Evolutionary conservation across 2,329 filamentous ascomycete genomes (phyloP).

Genomic region (Pyrenophora graminea): DNA sequence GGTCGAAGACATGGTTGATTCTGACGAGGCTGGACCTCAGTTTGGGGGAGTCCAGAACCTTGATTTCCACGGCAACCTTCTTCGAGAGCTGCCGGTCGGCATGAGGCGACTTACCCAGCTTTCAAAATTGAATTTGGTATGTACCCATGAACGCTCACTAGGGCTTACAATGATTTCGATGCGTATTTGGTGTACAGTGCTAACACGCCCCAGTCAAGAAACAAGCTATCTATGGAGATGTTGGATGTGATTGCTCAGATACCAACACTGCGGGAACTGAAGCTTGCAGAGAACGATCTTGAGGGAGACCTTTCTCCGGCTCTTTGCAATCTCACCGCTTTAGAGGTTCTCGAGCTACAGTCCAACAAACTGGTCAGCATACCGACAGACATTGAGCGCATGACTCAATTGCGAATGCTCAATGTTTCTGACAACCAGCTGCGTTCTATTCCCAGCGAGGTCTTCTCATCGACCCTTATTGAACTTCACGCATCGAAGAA

Average conservation of each 20-base stretch:
- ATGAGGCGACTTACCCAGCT: conserved; percentile 73
- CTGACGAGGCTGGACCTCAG: conserved; percentile 70
- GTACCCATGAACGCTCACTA: conserved; percentile 26
- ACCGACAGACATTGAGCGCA: conserved; percentile 67
- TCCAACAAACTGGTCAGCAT: conserved; percentile 76
- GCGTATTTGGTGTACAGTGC: conserved; percentile 1
- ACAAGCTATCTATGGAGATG: conserved; percentile 73
- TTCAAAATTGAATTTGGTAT: conserved; percentile 79
- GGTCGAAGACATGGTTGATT: conserved; percentile 59
- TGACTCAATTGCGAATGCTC: conserved; percentile 72
- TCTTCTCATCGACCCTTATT: conserved; percentile 67
- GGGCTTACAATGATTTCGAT: background rate
- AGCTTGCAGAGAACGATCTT: conserved; percentile 60
- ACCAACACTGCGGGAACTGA: conserved; percentile 73
- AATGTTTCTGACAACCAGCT: conserved; percentile 83
- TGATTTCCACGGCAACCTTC: conserved; percentile 83
- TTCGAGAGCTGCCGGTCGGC: conserved; percentile 74
- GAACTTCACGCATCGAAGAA: conserved; percentile 81
- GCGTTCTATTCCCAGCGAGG: conserved; percentile 69
- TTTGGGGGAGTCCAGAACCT: conserved; percentile 81
- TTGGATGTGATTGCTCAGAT: conserved; percentile 78
- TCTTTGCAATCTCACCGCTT: conserved; percentile 66
- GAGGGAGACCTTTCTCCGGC: conserved; percentile 58
- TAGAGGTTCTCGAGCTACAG: conserved; percentile 82
- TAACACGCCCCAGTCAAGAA: conserved; percentile 67